These are phyloP conservation scores for Populus alba DNA, from an alignment of 345 rosid genomes.

Conservation along the genomic window DNA sequence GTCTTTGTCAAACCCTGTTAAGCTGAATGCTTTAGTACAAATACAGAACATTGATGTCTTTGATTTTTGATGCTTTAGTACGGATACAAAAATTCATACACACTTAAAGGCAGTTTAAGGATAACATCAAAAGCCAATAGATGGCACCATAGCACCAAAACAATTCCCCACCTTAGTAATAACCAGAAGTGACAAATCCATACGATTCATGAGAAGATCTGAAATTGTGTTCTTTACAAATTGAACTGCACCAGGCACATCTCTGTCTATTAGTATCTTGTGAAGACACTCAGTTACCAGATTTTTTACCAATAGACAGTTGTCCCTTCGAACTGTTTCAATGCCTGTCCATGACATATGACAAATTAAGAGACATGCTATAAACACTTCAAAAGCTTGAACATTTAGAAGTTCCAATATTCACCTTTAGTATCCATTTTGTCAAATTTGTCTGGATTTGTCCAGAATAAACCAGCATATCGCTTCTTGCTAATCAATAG, in stretches of 20 bases:
- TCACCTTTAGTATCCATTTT: conserved; percentile 98
- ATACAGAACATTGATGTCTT: neutral
- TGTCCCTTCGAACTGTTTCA: conserved; percentile 98
- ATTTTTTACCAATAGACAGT: conserved; percentile 91
- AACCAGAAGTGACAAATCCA: conserved; percentile 95
- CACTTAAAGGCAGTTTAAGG: conserved; percentile 6
- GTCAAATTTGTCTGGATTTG: conserved; percentile 75
- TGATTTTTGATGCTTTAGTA: conserved; percentile 10
- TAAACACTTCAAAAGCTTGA: conserved; percentile 14
- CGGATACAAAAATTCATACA: conserved; percentile 3
- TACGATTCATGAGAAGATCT: conserved; percentile 97
- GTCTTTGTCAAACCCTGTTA: conserved; percentile 89
- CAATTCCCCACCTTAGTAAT: conserved; percentile 72
- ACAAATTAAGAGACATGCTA: conserved; percentile 3
- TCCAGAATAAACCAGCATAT: conserved; percentile 97
- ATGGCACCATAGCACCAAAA: conserved; percentile 14
- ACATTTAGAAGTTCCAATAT: conserved; percentile 9
- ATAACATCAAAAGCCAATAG: conserved; percentile 19
- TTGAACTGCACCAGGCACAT: conserved; percentile 80
- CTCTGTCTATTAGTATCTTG: conserved; percentile 83
- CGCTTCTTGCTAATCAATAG: conserved; percentile 95
- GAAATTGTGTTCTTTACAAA: conserved; percentile 85
- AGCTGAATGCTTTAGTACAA: conserved; percentile 19
- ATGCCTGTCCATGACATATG: conserved; percentile 59
- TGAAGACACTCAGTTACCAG: conserved; percentile 90